phyloP scores from a whole-genome alignment of 805 yeast species.

The Starmerella roubikii region DNA sequence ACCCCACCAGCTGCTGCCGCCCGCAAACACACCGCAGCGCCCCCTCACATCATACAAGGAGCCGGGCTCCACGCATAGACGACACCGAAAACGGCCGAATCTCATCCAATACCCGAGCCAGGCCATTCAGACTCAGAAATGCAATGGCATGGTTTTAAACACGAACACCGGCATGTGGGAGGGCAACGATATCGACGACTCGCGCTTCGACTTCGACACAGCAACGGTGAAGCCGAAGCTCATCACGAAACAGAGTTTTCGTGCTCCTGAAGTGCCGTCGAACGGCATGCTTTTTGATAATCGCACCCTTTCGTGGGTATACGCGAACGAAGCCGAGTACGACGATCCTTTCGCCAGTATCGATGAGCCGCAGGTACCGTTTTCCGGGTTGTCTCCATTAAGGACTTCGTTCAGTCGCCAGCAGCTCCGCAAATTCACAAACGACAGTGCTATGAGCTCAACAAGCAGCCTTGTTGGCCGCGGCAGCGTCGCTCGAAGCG shows the following conservation, averaged over 20 bases:
- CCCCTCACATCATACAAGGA: slow-evolving; percentile 21
- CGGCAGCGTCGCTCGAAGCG: slow-evolving; percentile 16
- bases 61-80: slow-evolving; percentile 6
- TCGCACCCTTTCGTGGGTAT: slow-evolving; percentile 20
- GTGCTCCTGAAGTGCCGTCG: not conserved
- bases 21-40: slow-evolving; percentile 4
- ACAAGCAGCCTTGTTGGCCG: slow-evolving; percentile 11
- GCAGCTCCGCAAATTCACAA: not conserved
- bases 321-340: slow-evolving; percentile 16
- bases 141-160: slow-evolving; percentile 22
- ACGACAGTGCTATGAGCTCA: slow-evolving; percentile 9
- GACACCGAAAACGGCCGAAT: slow-evolving; percentile 5
- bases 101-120: slow-evolving; percentile 15
- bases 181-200: slow-evolving; percentile 20
- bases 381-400: not conserved
- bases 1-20: not conserved
- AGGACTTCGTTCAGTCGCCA: too few relatives aligned
- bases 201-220: slow-evolving; percentile 14
- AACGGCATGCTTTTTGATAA: slow-evolving; percentile 20
- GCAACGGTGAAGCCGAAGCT: slow-evolving; percentile 11
- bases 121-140: slow-evolving; percentile 10
- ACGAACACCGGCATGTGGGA: slow-evolving; percentile 21
- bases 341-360: slow-evolving; percentile 21
- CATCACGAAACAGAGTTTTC: slow-evolving; percentile 7
- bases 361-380: not conserved